phyloP scores from a whole-genome alignment of 2,329 filamentous ascomycete genomes.

The Diatrype stigma region DNA sequence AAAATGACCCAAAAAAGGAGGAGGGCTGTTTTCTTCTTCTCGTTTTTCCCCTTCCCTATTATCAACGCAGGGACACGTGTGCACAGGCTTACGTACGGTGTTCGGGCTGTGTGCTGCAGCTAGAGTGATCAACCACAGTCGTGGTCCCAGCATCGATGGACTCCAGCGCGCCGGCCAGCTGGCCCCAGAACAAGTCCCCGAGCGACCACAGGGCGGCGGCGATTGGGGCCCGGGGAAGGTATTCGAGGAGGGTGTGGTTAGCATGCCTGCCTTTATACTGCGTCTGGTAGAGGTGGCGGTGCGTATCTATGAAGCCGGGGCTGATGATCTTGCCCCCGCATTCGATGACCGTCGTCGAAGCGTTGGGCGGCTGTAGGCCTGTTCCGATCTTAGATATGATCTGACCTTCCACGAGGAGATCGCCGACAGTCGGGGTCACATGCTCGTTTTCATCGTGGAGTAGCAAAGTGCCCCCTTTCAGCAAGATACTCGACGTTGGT shows the following conservation, averaged over 20 bases:
- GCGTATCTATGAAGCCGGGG: constrained; percentile 40
- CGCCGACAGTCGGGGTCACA: constrained; percentile 9
- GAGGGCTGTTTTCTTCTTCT: no score
- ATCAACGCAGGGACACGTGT: no score
- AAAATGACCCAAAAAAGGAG: no score
- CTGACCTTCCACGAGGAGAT: constrained; percentile 10
- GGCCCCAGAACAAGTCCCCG: constrained; percentile 44
- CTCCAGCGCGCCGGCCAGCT: constrained; percentile 36
- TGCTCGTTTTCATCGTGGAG: constrained; percentile 11
- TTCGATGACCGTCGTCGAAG: constrained; percentile 30
- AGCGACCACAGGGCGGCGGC: constrained; percentile 30
- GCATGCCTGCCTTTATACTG: constrained; percentile 22
- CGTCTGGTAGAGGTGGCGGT: constrained; percentile 43
- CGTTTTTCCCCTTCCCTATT: no score
- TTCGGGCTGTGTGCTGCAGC: constrained; percentile 27
- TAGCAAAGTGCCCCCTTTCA: constrained; percentile 12
- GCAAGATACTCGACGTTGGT: constrained; percentile 4
- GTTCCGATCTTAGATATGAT: constrained; percentile 11
- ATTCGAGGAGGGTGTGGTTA: constrained; percentile 21
- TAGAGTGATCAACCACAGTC: constrained; percentile 35
- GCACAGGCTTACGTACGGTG: constrained; percentile 22
- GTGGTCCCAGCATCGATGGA: constrained; percentile 39
- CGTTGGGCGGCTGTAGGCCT: background rate
- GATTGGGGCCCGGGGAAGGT: constrained; percentile 31
- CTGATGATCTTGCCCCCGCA: constrained; percentile 35